Base-by-base conservation (phyloP, 2,329 filamentous ascomycete species). In the Cryphonectria naterciae region DNA sequence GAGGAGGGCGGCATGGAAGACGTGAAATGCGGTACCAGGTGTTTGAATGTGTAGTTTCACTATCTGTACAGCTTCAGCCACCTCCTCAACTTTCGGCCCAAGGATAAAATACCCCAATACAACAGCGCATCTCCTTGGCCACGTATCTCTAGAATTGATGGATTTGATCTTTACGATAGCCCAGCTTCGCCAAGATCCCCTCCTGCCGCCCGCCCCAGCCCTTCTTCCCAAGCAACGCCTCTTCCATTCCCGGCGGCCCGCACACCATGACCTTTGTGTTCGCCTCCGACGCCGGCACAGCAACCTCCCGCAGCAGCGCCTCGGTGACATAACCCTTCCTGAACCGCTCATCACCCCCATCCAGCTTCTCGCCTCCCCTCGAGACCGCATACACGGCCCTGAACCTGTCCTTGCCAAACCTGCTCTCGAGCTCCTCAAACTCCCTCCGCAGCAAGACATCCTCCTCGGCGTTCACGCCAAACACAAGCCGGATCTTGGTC, bases 161-260 rank as follows among this genome's bases (percentile, higher is more conserved):
- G 28, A 92, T 84, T 76, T 90, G 85, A 17, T 85, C 82, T 76
- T 86, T 87, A 17, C 74, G 77, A 75, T 88, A 90, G 0, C 90
- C 90, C 73, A 92, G 75, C 76, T 89, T 81, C 17, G 80, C 79
- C 75, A 92, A 75, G 43, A 90, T 82, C 0, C 90, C 89, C 1
- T 77, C 75, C 17, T 81, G 77, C 17, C 77, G 79, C 68, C 80
- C 71, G 4, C 70, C 75, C 52, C 68, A 70, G 0, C 75, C 73
- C 70, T 75, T 79, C 54, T 80, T 80, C 5, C 87, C 87, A 2
- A 86, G 81, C 52, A 91, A 77, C 15, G 85, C 83, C 70, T 81
- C 82, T 78, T 92, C 88, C 89, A 93, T 92, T 0, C 84, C 83
- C 1, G 90, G 89, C 25, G 91, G 91, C 0, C 91, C 91, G 77